Percentiles rank a stretch among this genome's conserved stretches.
Conservation (phyloP, 768 basidiomycete species). For the Rhizopogon vesiculosus region DNA sequence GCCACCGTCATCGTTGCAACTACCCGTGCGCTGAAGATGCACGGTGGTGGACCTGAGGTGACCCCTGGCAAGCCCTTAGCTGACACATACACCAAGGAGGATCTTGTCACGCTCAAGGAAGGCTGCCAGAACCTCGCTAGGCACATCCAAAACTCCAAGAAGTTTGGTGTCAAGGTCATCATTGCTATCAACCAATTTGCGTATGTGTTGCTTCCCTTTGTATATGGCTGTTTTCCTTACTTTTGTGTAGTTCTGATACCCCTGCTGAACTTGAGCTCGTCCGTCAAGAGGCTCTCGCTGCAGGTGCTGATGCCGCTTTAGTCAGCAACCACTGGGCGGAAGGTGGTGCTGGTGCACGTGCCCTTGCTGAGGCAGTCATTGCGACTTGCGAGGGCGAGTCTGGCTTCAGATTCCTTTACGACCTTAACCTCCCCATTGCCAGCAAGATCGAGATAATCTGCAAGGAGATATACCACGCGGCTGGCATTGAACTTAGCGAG, state of each 20-base stretch:
- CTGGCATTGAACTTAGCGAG: conserved; percentile 84
- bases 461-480: conserved; percentile 91
- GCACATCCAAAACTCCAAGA: conserved; percentile 92
- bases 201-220: conserved; percentile 44
- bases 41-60: conserved; percentile 96
- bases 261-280: conserved; percentile 85
- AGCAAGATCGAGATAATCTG: conserved; percentile 87
- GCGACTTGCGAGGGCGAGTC: conserved; percentile 78
- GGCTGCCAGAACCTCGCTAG: conserved; percentile 91
- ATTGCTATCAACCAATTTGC: conserved; percentile 94
- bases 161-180: conserved; percentile 95
- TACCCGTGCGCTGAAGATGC: conserved; percentile 98
- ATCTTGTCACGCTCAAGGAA: conserved; percentile 82
- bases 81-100: conserved; percentile 91
- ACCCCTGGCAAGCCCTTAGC: conserved; percentile 92
- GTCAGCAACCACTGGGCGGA: conserved; percentile 98
- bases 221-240: background rate
- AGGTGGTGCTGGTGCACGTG: conserved; percentile 86
- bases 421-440: conserved; percentile 75
- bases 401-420: conserved; percentile 91
- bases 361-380: conserved; percentile 90
- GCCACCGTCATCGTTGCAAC: conserved; percentile 96
- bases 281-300: conserved; percentile 70
- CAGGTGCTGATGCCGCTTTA: conserved; percentile 92
- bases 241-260: conserved; percentile 68